phyloP scores from a whole-genome alignment of 306 rosid species.

The Glycine soja region DNA sequence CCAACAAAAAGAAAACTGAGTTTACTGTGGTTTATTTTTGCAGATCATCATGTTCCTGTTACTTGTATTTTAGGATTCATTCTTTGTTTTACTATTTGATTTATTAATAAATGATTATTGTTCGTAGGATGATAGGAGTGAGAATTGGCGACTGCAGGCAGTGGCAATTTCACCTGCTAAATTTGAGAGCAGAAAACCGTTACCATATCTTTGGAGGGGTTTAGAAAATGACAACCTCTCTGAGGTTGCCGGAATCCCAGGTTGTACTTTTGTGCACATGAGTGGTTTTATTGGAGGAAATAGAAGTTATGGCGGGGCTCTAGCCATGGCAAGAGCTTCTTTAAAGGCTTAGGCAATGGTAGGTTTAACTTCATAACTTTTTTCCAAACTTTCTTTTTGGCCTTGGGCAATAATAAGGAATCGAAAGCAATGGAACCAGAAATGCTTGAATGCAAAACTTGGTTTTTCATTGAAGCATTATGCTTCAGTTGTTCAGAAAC shows the following conservation, averaged over 20 bases:
- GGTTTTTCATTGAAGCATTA: conserved; percentile 31
- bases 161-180: conserved; percentile 58
- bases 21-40: not conserved
- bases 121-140: conserved; percentile 63
- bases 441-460: conserved; percentile 30
- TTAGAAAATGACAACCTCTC: conserved; percentile 65
- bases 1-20: too few relatives aligned
- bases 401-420: not conserved
- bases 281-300: conserved; percentile 75
- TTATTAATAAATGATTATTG: not conserved
- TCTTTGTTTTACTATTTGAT: conserved; percentile 15
- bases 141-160: conserved; percentile 68
- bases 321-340: conserved; percentile 65
- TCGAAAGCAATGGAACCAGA: conserved; percentile 3
- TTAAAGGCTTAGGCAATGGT: conserved; percentile 48
- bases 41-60: not conserved
- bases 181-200: conserved; percentile 65
- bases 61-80: not conserved
- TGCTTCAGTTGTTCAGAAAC: conserved; percentile 33
- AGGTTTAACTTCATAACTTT: conserved; percentile 32
- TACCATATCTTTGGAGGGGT: conserved; percentile 65
- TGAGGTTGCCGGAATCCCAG: conserved; percentile 62
- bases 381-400: not conserved
- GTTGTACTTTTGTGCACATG: conserved; percentile 67
- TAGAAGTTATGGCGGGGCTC: conserved; percentile 58